These are phyloP conservation scores for Globisporangium takayamanum DNA, from an alignment of 352 stramenopile species.

Conservation along the genomic window DNA sequence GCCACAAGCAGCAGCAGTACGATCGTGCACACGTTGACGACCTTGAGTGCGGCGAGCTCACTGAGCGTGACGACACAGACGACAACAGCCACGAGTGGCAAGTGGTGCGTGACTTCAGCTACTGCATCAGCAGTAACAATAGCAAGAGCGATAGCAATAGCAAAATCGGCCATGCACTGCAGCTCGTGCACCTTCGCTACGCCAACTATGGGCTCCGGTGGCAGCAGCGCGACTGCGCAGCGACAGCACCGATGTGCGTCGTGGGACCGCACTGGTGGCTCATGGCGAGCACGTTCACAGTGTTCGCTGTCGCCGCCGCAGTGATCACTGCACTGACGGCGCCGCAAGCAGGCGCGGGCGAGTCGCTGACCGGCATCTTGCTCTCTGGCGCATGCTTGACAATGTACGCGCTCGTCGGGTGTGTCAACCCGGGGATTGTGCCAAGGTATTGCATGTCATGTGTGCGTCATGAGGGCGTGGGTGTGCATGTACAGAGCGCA, in stretches of 20 bases:
- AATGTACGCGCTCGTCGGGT: conserved; percentile 71
- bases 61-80: not conserved
- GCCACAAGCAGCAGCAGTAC: conserved; percentile 1
- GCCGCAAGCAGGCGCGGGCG: conserved; percentile 28
- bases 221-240: conserved; percentile 9
- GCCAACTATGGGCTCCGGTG: conserved; percentile 55
- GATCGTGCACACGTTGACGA: not conserved
- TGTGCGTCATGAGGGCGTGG: not conserved
- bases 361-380: conserved; percentile 44
- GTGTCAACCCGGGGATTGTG: conserved; percentile 68
- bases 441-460: conserved; percentile 20
- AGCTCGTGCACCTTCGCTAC: conserved; percentile 48
- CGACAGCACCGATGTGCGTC: conserved; percentile 35
- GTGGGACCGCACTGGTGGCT: conserved; percentile 77
- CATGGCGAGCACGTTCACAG: conserved; percentile 53
- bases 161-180: conserved; percentile 13
- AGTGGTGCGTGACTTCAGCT: conserved; percentile 9
- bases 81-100: conserved; percentile 12
- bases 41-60: conserved; percentile 2
- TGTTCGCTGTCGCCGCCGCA: conserved; percentile 35
- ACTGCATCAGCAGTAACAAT: not conserved
- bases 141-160: not conserved
- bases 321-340: conserved; percentile 48
- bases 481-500: not conserved
- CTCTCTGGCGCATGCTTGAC: conserved; percentile 47